Evolutionary conservation across 2,329 filamentous ascomycete genomes (phyloP).

Genomic region (Fonsecaea pugnacius): DNA sequence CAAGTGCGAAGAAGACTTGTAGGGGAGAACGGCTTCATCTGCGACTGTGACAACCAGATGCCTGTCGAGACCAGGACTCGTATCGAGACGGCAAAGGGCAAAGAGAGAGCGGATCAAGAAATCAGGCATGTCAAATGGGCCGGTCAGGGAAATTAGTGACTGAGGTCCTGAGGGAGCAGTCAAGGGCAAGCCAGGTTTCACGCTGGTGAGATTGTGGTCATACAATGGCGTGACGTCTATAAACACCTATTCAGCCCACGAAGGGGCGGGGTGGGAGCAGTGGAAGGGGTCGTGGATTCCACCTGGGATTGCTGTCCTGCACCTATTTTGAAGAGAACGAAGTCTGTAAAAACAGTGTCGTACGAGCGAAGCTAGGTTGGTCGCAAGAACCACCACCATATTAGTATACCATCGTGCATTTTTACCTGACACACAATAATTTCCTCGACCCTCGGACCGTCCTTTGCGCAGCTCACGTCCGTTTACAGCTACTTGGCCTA

Average conservation of each 20-base stretch:
- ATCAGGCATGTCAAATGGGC: constrained; percentile 23
- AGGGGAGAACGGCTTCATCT: constrained; percentile 31
- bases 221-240: background rate
- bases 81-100: constrained; percentile 2
- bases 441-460: background rate
- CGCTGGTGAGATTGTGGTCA: background rate
- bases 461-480: background rate
- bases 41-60: constrained; percentile 9
- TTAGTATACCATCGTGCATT: background rate
- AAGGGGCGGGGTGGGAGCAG: background rate
- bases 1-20: constrained; percentile 20
- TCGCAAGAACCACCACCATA: background rate
- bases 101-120: constrained; percentile 12
- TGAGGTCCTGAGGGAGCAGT: background rate
- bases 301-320: background rate
- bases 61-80: background rate
- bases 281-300: background rate
- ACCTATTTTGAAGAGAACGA: background rate
- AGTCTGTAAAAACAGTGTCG: background rate
- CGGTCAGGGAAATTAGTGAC: background rate
- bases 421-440: background rate
- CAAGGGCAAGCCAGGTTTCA: background rate
- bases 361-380: constrained; percentile 6
- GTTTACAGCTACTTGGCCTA: background rate
- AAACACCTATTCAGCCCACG: background rate